Conservation (phyloP, 352 stramenopile species). For the Pythium chondricola region DNA sequence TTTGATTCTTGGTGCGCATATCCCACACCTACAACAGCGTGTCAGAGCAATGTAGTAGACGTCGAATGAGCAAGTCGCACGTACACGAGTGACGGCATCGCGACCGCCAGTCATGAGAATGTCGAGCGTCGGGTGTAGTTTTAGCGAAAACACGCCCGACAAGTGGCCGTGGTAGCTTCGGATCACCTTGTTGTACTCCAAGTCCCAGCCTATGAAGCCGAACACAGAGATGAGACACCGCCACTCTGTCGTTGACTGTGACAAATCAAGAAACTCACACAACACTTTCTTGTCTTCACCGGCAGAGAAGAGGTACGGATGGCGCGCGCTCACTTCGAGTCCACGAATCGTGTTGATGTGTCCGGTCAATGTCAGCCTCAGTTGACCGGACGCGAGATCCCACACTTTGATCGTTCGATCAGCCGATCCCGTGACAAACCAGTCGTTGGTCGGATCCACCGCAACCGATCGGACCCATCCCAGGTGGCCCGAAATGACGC, state of each 20-base stretch:
- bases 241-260: neutral
- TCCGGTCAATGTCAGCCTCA: conserved; percentile 98
- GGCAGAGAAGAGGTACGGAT: conserved; percentile 98
- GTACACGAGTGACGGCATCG: conserved; percentile 75
- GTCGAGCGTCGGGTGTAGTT: conserved; percentile 97
- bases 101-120: conserved; percentile 96
- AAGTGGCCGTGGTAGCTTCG: conserved; percentile 99
- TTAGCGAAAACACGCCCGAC: conserved; percentile 96
- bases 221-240: too few species aligned
- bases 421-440: conserved; percentile 96
- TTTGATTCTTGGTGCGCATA: conserved; percentile 98
- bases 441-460: conserved; percentile 98
- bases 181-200: conserved; percentile 99
- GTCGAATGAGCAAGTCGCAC: too few species aligned
- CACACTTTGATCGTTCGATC: conserved; percentile 99
- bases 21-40: conserved; percentile 90
- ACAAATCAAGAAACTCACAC: conserved; percentile 32
- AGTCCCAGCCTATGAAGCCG: conserved; percentile 88
- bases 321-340: conserved; percentile 92
- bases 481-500: conserved; percentile 93
- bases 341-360: conserved; percentile 98
- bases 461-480: conserved; percentile 97
- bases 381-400: conserved; percentile 94
- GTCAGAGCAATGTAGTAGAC: too few species aligned
- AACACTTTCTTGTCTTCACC: conserved; percentile 99